Evolutionary conservation across 2,329 filamentous ascomycete genomes (phyloP).

Genomic region (Cladophialophora bantiana): DNA sequence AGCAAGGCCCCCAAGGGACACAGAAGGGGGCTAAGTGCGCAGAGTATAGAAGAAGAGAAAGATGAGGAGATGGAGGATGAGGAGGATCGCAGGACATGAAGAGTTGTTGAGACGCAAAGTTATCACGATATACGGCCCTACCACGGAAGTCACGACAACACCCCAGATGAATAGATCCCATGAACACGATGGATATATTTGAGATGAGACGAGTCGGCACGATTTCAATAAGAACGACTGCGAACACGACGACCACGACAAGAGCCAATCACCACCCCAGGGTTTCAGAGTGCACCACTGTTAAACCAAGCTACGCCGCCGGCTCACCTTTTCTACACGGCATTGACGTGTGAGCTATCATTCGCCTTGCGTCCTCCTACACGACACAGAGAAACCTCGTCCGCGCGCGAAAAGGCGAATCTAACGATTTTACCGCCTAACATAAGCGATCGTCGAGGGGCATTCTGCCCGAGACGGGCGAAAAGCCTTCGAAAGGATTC

Average conservation of each 20-base stretch:
- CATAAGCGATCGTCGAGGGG: neutral
- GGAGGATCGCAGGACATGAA: constrained; percentile 6
- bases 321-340: neutral
- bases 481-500: neutral
- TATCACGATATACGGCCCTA: neutral
- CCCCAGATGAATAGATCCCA: neutral
- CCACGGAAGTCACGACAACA: neutral
- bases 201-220: neutral
- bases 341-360: neutral
- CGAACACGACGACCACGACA: neutral
- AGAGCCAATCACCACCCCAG: neutral
- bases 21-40: constrained; percentile 15
- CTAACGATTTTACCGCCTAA: neutral
- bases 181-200: neutral
- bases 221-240: neutral
- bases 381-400: neutral
- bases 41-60: constrained; percentile 19
- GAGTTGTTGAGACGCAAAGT: neutral
- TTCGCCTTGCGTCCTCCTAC: neutral
- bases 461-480: neutral
- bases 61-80: constrained; percentile 8
- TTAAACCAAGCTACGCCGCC: neutral
- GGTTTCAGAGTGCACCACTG: neutral
- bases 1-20: constrained; percentile 8
- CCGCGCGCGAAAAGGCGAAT: neutral